These are phyloP conservation scores for Tylopilus rubrobrunneus DNA, from an alignment of 768 basidiomycete genomes.

Conservation along the genomic window DNA sequence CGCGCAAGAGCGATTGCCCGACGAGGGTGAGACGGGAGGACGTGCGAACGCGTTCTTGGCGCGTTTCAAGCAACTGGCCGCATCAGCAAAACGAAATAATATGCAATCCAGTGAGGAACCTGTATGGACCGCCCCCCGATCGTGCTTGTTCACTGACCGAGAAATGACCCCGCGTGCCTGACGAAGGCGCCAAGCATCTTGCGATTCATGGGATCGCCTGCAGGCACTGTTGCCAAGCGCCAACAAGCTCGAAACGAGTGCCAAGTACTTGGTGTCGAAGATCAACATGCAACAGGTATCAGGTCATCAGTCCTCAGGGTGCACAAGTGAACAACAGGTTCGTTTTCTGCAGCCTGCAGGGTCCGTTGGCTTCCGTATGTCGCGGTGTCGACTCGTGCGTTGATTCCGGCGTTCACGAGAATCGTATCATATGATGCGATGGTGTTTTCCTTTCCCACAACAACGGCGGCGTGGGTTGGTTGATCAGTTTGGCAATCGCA, in stretches of 20 bases:
- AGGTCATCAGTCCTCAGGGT: too few relatives aligned
- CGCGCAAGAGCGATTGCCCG: too few relatives aligned
- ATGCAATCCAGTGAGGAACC: too few relatives aligned
- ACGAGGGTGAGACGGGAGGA: background rate
- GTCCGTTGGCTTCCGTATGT: background rate
- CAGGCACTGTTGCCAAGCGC: too few relatives aligned
- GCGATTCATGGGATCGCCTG: too few relatives aligned
- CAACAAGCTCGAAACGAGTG: too few relatives aligned
- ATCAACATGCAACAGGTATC: background rate
- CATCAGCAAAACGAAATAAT: too few relatives aligned
- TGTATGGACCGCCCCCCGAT: background rate
- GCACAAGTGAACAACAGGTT: too few relatives aligned
- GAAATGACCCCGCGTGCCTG: too few relatives aligned
- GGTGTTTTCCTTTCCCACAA: background rate
- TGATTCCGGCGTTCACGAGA: background rate
- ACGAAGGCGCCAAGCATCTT: too few relatives aligned
- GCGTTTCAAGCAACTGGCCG: too few relatives aligned
- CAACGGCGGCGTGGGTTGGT: background rate
- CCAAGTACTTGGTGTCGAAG: background rate
- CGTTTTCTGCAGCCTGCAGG: background rate
- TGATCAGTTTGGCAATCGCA: background rate
- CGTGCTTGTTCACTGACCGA: background rate
- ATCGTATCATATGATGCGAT: background rate
- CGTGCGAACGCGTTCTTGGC: background rate
- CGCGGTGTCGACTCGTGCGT: background rate